Evolutionary conservation across 163 green algal species (phyloP), one percentile per base, ranked within the genome.

Genomic region (Scenedesmus sp.): DNA sequence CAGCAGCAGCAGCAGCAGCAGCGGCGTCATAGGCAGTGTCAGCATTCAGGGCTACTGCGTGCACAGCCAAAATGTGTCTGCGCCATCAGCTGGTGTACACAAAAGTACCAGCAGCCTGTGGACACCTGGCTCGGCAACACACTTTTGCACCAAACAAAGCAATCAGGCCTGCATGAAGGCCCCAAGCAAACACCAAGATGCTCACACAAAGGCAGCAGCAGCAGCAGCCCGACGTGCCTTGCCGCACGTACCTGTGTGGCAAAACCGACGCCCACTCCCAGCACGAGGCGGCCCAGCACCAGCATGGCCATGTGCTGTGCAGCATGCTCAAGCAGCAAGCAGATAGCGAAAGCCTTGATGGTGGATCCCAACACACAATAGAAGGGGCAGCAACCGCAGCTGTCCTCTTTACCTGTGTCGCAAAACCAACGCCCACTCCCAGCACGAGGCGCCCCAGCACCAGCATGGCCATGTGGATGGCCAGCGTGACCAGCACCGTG

Each of bases 251-350:
- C 91, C 91, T 93, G 89, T 57, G 94, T 96, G 82, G 93, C 94
- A 89, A 95, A 93, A 34, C 96, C 96, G 83, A 97, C 94, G 74
- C 96, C 96, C 34, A 98, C 59, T 26, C 96, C 96, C n/a, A 97
- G 92, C n/a, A 95, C 87, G 57, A 97, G 74, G 77, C 96, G 95
- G 60, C 96, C 96, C 7, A 96, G 81, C 70, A 97, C 89, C 23
- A 97, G 94, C 95, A 97, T 95, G 77, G 56, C 88, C 26, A 96
- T 87, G 70, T 96, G 85, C 18, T 94, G 76, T 13, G 95, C 95
- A 12, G 34, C 34, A 46, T 46, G 34, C 34, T 46, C 34, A 46
- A 46, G 34, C 34, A 46, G 34, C 34, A 46, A 46, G 34, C 34
- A 46, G 34, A 46, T 46, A 46, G 34, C 34, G 34, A 46, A 46